Evolutionary conservation across 2,329 filamentous ascomycete species (phyloP).

Genomic region (Fusarium continuum): DNA sequence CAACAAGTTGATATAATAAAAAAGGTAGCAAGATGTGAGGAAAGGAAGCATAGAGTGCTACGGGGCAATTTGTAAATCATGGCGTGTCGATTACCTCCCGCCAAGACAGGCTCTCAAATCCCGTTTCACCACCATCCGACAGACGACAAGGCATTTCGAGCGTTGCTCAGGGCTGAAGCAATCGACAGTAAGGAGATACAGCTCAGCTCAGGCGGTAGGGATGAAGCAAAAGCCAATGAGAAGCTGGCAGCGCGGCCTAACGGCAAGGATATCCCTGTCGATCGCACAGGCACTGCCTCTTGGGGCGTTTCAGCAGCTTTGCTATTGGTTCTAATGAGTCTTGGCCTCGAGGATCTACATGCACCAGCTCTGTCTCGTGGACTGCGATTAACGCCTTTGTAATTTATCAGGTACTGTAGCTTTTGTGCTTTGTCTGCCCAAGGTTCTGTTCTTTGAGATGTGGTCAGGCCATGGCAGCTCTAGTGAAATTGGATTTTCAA

Average conservation of each 20-base stretch:
- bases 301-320: background rate
- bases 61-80: constrained; percentile 6
- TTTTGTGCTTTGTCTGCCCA: background rate
- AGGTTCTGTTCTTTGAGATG: background rate
- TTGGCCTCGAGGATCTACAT: background rate
- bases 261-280: background rate
- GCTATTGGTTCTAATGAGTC: constrained; percentile 1
- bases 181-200: background rate
- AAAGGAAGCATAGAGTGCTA: background rate
- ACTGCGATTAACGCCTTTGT: background rate
- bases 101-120: background rate
- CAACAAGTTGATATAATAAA: background rate
- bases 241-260: background rate
- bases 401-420: background rate
- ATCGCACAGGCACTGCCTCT: constrained; percentile 18
- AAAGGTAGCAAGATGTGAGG: background rate
- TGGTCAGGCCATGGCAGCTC: background rate
- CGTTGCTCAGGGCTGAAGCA: background rate
- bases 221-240: background rate
- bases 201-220: too few relatives aligned
- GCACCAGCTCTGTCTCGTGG: background rate
- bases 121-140: background rate
- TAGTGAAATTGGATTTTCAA: background rate
- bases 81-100: background rate
- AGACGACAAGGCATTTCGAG: too few relatives aligned